These are phyloP conservation scores for Artemisia argyi DNA, from an alignment of 129 eudicot species.

Conservation along the genomic window DNA sequence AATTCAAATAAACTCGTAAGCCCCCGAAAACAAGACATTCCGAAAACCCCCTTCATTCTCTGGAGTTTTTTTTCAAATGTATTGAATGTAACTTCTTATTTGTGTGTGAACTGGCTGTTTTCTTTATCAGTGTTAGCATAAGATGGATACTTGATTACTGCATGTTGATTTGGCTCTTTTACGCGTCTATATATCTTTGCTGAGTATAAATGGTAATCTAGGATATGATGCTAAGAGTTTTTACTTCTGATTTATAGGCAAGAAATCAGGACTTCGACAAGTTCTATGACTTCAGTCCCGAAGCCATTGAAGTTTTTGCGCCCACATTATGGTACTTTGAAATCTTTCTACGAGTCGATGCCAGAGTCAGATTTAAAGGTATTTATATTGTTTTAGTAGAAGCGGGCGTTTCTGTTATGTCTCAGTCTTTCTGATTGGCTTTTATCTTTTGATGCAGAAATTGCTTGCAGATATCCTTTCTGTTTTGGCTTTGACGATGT, in stretches of 20 bases:
- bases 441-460: slow-evolving; percentile 54
- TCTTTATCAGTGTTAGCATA: background rate
- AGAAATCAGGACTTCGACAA: slow-evolving; percentile 86
- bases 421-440: slow-evolving; percentile 12
- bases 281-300: slow-evolving; percentile 99
- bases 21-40: too few relatives aligned
- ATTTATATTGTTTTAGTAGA: background rate
- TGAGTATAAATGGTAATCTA: background rate
- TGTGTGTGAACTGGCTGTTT: background rate
- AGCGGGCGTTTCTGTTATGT: background rate
- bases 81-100: too few relatives aligned
- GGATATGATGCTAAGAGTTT: background rate
- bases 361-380: slow-evolving; percentile 79
- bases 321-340: slow-evolving; percentile 81
- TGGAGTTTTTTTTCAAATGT: too few relatives aligned
- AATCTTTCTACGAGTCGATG: slow-evolving; percentile 79
- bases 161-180: background rate
- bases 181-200: background rate
- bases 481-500: slow-evolving; percentile 98
- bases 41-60: too few relatives aligned
- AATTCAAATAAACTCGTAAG: too few relatives aligned
- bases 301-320: slow-evolving; percentile 95
- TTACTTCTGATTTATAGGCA: slow-evolving; percentile 48
- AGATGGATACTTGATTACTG: background rate
- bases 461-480: slow-evolving; percentile 92